Evolutionary conservation across 1,284 basidiomycete species (phyloP).

Genomic region (Trichosporon faecale): DNA sequence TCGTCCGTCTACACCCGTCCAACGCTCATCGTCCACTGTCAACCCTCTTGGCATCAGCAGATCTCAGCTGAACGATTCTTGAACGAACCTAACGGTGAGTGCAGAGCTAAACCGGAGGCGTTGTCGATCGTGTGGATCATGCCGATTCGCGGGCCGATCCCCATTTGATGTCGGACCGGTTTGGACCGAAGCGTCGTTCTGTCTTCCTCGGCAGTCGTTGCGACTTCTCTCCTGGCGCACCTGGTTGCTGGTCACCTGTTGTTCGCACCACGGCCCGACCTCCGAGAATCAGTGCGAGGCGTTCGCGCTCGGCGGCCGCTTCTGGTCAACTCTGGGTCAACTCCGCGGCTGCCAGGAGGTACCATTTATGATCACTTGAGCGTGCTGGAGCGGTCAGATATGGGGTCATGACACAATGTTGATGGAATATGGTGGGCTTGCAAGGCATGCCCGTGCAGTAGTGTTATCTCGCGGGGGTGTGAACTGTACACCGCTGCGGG

Average conservation of each 20-base stretch:
- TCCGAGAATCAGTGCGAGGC: not conserved
- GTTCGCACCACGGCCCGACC: not conserved
- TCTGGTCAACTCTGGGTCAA: not conserved
- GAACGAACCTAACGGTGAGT: constrained; percentile 3
- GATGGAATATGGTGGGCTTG: not conserved
- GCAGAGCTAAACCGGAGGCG: not conserved
- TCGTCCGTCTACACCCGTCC: not conserved
- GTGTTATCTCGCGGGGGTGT: not conserved
- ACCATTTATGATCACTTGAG: not conserved
- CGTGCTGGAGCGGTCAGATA: not conserved
- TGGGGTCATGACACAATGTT: not conserved
- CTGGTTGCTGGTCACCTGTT: not conserved
- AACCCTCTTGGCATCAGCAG: not conserved
- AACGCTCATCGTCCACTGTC: not conserved
- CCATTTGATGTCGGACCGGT: not conserved
- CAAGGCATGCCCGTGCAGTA: not conserved
- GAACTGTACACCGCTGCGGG: not conserved
- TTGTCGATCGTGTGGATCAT: not conserved
- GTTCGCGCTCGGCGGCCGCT: not conserved
- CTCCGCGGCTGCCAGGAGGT: not conserved
- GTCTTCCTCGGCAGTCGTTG: not conserved
- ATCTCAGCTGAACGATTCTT: not conserved
- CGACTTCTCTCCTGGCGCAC: not conserved
- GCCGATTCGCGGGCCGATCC: not conserved
- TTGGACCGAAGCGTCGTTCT: not conserved